These are phyloP conservation scores for Penicillium sp. DNA, from an alignment of 2,329 filamentous ascomycete genomes.

Conservation along the genomic window DNA sequence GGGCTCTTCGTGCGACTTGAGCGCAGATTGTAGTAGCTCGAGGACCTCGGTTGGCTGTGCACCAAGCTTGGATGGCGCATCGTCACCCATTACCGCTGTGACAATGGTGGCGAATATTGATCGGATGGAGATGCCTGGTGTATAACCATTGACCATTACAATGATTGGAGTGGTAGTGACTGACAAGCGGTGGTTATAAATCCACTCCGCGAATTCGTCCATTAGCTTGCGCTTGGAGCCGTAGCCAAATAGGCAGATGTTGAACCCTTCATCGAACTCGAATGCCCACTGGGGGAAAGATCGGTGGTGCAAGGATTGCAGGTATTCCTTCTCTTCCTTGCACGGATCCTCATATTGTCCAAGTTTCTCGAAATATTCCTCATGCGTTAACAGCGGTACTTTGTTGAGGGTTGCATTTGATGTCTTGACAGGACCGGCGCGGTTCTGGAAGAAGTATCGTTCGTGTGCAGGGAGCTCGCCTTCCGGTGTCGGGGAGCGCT, in stretches of 20 bases:
- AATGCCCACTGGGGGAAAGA: constrained; percentile 92
- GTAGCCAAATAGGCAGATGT: constrained; percentile 87
- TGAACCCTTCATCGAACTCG: constrained; percentile 83
- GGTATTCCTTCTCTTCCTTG: constrained; percentile 64
- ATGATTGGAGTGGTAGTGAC: constrained; percentile 55
- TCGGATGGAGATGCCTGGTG: constrained; percentile 46
- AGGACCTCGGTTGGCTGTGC: constrained; percentile 69
- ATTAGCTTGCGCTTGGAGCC: constrained; percentile 81
- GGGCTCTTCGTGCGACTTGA: constrained; percentile 50
- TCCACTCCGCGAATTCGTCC: constrained; percentile 70
- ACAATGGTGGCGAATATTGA: constrained; percentile 60
- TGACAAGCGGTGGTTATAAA: constrained; percentile 51
- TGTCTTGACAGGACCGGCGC: constrained; percentile 75
- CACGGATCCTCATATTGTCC: constrained; percentile 68
- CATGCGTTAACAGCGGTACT: constrained; percentile 76
- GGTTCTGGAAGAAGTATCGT: constrained; percentile 90
- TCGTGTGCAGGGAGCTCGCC: constrained; percentile 82
- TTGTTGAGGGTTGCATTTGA: constrained; percentile 81
- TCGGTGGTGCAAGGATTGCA: constrained; percentile 72
- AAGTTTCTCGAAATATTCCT: constrained; percentile 79
- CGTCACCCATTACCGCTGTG: constrained; percentile 54
- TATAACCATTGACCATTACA: constrained; percentile 84
- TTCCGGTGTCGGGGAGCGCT: constrained; percentile 75
- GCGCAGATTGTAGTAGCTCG: constrained; percentile 62
- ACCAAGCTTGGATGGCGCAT: constrained; percentile 52